phyloP scores from a whole-genome alignment of 2,329 filamentous ascomycete species.

The Setomelanomma holmii region DNA sequence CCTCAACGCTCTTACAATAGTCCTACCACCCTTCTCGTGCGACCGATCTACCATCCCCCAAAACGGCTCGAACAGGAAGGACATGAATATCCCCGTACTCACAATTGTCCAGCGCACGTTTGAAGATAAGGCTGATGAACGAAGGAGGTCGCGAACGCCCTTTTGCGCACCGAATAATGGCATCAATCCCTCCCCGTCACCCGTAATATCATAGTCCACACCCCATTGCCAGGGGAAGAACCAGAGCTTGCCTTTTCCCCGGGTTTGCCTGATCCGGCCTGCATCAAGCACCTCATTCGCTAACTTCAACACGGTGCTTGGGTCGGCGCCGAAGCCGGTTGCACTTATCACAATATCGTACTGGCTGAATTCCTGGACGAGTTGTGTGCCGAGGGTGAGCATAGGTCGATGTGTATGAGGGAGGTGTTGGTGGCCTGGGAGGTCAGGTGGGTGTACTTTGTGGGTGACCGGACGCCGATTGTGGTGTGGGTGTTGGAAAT shows the following conservation, averaged over 20 bases:
- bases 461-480: slow-evolving; percentile 62
- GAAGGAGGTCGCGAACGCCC: slow-evolving; percentile 39
- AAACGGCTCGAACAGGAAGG: slow-evolving; percentile 68
- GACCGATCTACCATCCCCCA: slow-evolving; percentile 68
- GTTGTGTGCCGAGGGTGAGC: slow-evolving; percentile 32
- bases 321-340: slow-evolving; percentile 64
- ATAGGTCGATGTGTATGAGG: slow-evolving; percentile 52
- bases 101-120: slow-evolving; percentile 68
- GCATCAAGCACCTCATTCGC: slow-evolving; percentile 62
- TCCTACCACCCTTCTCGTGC: not conserved
- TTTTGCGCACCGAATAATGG: slow-evolving; percentile 74
- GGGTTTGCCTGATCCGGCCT: slow-evolving; percentile 46
- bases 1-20: slow-evolving; percentile 62
- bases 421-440: slow-evolving; percentile 44
- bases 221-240: slow-evolving; percentile 79
- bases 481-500: slow-evolving; percentile 59
- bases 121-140: slow-evolving; percentile 24
- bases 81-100: slow-evolving; percentile 74
- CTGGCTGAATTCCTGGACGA: slow-evolving; percentile 44
- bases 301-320: slow-evolving; percentile 66
- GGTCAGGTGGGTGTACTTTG: slow-evolving; percentile 45
- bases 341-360: slow-evolving; percentile 67
- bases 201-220: slow-evolving; percentile 72
- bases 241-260: slow-evolving; percentile 19
- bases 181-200: slow-evolving; percentile 62